Evolutionary conservation across 331 rosid genomes (phyloP).

Genomic region (Dryas integrifolia): DNA sequence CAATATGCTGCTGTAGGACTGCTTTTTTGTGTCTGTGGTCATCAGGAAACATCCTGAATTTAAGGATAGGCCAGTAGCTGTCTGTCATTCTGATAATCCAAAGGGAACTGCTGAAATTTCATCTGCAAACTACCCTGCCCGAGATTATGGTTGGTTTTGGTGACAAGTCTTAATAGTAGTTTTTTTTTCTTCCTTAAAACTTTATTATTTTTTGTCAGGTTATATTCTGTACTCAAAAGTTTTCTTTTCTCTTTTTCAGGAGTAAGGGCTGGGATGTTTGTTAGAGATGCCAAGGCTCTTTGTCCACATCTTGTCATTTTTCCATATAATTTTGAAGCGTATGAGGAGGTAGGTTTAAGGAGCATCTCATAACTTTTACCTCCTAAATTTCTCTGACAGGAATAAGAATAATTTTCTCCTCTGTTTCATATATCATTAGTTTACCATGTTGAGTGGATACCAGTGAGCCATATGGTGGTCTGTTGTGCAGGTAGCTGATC

Average conservation of each 20-base stretch:
- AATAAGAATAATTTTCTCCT: background rate
- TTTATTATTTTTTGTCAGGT: conserved; percentile 14
- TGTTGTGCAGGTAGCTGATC: conserved; percentile 81
- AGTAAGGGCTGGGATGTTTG: conserved; percentile 88
- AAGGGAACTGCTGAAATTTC: conserved; percentile 96
- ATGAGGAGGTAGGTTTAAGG: conserved; percentile 61
- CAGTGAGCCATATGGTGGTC: conserved; percentile 17
- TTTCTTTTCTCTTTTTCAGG: conserved; percentile 45
- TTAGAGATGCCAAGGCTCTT: conserved; percentile 79
- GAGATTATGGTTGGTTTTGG: conserved; percentile 65
- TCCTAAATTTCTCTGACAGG: conserved; percentile 3
- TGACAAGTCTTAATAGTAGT: conserved; percentile 16
- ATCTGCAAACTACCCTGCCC: conserved; percentile 96
- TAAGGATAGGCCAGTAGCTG: conserved; percentile 80
- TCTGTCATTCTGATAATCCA: conserved; percentile 81
- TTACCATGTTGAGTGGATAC: conserved; percentile 15
- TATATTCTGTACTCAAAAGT: conserved; percentile 17
- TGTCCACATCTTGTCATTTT: conserved; percentile 73
- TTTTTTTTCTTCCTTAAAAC: conserved; percentile 7
- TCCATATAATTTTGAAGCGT: conserved; percentile 90
- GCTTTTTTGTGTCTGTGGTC: conserved; percentile 91
- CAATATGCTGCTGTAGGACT: conserved; percentile 61
- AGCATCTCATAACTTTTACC: background rate
- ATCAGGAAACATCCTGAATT: conserved; percentile 62
- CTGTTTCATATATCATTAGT: background rate